Evolutionary conservation across 2,329 filamentous ascomycete species (phyloP).

Genomic region (Periconia sp.): DNA sequence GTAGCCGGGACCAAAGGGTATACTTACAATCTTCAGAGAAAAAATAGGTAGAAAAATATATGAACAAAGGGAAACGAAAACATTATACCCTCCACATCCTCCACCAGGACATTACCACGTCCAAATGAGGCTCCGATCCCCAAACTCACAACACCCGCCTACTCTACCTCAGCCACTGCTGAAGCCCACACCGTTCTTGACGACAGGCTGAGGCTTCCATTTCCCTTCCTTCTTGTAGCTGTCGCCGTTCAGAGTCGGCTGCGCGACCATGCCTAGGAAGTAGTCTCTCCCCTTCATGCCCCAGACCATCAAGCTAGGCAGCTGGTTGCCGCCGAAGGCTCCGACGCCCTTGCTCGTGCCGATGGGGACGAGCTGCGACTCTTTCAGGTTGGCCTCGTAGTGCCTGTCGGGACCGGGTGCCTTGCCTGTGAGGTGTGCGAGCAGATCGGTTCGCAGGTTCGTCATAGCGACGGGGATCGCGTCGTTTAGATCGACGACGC

Average conservation of each 20-base stretch:
- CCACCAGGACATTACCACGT: too few species aligned
- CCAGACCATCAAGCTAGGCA: constrained; percentile 46
- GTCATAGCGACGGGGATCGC: constrained; percentile 48
- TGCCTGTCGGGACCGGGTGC: constrained; percentile 31
- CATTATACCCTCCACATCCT: neutral
- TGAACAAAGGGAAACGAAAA: neutral
- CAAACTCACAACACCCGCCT: neutral
- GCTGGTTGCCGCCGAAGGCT: constrained; percentile 38
- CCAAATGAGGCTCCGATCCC: too few species aligned
- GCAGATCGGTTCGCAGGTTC: constrained; percentile 52
- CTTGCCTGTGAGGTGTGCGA: constrained; percentile 30
- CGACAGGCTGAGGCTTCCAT: constrained; percentile 32
- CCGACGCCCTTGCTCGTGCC: constrained; percentile 43
- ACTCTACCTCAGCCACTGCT: constrained; percentile 3
- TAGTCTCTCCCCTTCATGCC: constrained; percentile 49
- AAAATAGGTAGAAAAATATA: neutral
- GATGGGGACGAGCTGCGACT: constrained; percentile 40
- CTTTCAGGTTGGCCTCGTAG: constrained; percentile 34
- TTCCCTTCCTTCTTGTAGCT: constrained; percentile 39
- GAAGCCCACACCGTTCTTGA: constrained; percentile 17
- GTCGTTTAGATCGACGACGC: constrained; percentile 46
- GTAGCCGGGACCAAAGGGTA: too few species aligned
- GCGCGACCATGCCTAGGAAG: constrained; percentile 32
- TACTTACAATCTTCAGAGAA: neutral
- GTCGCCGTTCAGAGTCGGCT: constrained; percentile 29